Evolutionary conservation across 306 rosid species (phyloP), one percentile per base, ranked within the genome.

Genomic region (Malus sylvestris): DNA sequence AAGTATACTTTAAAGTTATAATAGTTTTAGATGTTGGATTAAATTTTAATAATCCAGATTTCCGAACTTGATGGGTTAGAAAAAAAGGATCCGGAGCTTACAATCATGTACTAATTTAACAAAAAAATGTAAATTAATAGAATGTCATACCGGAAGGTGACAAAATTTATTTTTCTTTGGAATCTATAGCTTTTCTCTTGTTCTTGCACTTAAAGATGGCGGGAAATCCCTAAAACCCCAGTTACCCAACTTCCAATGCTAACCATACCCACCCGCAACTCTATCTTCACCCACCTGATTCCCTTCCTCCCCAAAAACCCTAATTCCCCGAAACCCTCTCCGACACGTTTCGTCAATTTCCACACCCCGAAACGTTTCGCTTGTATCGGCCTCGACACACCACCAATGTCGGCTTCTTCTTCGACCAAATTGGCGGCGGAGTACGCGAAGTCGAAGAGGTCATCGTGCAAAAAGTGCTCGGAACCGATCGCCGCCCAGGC

Each of bases 381-480:
- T 29, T 38, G 23, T 7, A 8, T 29, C 25, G 33, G 66, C 79
- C 23, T 65, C 71, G 42, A 30, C n/a, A 57, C 35, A 14, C 51
- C 40, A 67, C 65, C n/a, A 19, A 89, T 85, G 93, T 73, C 90
- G 29, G 38, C 83, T 29, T 83, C 89, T n/a, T 59, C 79, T 51
- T 60, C 89, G 5, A 10, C 58, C 32, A 77, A 63, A 68, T 10
- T 86, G 16, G 49, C 40, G 13, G 90, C 71, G 3, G 94, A 85
- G 82, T 93, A 89, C 49, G 98, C 98, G 9, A 85, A 93, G 69
- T 89, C 94, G 59, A 74, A 74, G 60, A 82, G 88, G 10, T 86
- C 98, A 0, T 35, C 88, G 0, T 93, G 96, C 91, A 90, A 82
- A 87, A 83, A 12, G 20, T 90, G 96, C 80, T 83, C 89, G 49